Evolutionary conservation across 2,329 filamentous ascomycete genomes (phyloP).

Genomic region (Fusarium odoratissimum): DNA sequence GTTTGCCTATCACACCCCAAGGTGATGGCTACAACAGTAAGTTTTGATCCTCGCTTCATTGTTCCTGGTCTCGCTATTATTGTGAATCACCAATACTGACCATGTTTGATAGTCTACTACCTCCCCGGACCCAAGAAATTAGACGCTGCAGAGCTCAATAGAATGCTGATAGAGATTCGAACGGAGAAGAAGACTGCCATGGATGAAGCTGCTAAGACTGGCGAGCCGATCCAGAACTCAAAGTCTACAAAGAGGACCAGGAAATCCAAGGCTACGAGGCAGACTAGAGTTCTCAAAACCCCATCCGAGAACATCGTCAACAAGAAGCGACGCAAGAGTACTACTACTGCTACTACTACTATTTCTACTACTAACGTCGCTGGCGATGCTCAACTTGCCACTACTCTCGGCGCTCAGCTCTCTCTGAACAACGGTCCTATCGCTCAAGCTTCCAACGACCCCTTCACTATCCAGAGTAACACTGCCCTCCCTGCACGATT

Average conservation of each 20-base stretch:
- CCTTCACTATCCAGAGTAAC: background rate
- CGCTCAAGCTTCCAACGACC: background rate
- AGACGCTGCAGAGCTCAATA: background rate
- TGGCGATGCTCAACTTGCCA: background rate
- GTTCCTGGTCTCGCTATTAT: background rate
- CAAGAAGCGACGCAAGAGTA: conserved; percentile 9
- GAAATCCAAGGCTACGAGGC: background rate
- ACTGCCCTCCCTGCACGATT: background rate
- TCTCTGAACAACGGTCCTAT: background rate
- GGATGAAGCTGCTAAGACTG: background rate
- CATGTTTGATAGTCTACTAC: background rate
- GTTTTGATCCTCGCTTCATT: background rate
- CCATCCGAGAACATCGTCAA: background rate
- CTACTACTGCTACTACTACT: background rate
- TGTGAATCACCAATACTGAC: background rate
- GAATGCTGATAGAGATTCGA: background rate
- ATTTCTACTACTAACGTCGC: background rate
- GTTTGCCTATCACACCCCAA: background rate
- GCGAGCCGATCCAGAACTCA: background rate
- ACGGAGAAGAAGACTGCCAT: background rate
- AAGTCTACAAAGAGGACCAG: background rate
- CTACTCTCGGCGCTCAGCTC: background rate
- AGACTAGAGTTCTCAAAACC: background rate
- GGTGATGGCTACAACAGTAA: background rate
- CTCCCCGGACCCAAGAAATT: background rate